Conservation (phyloP, 2,329 filamentous ascomycete species). For the Nakataea oryzae region DNA sequence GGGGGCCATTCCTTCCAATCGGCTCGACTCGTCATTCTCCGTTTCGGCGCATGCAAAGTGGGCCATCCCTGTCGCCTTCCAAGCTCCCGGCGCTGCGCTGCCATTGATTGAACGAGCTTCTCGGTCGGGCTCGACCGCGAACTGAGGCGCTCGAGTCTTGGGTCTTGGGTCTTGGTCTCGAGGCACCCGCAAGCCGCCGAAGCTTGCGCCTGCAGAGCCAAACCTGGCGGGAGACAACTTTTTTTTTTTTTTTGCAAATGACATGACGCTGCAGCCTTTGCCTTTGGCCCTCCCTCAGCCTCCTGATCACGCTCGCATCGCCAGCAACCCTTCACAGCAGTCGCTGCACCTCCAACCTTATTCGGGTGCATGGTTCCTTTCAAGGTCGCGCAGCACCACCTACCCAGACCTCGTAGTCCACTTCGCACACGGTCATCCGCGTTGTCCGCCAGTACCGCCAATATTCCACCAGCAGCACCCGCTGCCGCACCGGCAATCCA, state of each 20-base stretch:
- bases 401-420: background rate
- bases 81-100: background rate
- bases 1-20: constrained; percentile 2
- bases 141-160: too few relatives aligned
- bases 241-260: background rate
- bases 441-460: background rate
- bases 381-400: background rate
- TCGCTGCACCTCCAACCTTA: background rate
- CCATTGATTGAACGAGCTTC: background rate
- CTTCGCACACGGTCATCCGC: background rate
- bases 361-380: background rate
- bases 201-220: background rate
- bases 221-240: background rate
- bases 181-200: background rate
- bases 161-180: too few relatives aligned
- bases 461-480: background rate
- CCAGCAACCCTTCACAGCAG: background rate
- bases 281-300: background rate
- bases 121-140: background rate
- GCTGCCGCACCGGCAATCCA: background rate
- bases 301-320: background rate
- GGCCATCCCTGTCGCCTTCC: background rate
- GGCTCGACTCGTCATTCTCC: background rate
- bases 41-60: background rate
- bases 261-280: background rate